Evolutionary conservation across 2,329 filamentous ascomycete genomes (phyloP), one percentile per base, ranked within the genome.

Genomic region (Penicillium verrucosum): DNA sequence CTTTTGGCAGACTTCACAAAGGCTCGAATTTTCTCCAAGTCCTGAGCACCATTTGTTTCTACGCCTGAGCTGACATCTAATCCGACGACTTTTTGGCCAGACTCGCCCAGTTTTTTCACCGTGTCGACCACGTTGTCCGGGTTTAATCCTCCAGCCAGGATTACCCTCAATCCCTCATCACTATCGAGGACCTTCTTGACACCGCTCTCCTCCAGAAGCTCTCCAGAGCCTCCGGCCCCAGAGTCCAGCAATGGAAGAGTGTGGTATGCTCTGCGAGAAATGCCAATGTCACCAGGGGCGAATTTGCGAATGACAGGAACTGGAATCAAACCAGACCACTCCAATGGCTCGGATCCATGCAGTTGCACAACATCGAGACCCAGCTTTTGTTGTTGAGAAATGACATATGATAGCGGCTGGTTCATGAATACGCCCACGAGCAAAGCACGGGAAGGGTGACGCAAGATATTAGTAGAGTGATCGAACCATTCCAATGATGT

Each of bases 51-150:
- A 65, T 88, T 83, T 36, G 85, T 86, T 75, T 97, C 94, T 2
- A 99, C 92, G 0, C 95, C 95, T 68, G 90, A 96, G 73, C 92
- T 96, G 21, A 96, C 90, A 78, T 99, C 94, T 4, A 99, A 89
- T 2, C 88, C 92, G 34, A 92, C 78, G 12, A 97, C 84, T 58
- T 87, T 84, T 10, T 79, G 79, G 27, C 80, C 79, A 10, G 84
- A 72, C 7, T 82, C 78, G 0, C 86, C 88, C 16, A 93, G 77
- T 14, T 82, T 81, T 23, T 80, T 77, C 18, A 99, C 77, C 8
- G 84, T 82, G 5, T 84, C 79, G 1, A 78, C 78, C 5, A 99
- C 89, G 68, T 97, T 99, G 3, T 87, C 85, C 1, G 90, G 85
- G 58, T 86, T 86, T 54, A 99, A 72, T 0, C 94, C 95, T 12